These are phyloP conservation scores for Coffea canephora DNA, from an alignment of 257 asterid genomes.

Conservation along the genomic window DNA sequence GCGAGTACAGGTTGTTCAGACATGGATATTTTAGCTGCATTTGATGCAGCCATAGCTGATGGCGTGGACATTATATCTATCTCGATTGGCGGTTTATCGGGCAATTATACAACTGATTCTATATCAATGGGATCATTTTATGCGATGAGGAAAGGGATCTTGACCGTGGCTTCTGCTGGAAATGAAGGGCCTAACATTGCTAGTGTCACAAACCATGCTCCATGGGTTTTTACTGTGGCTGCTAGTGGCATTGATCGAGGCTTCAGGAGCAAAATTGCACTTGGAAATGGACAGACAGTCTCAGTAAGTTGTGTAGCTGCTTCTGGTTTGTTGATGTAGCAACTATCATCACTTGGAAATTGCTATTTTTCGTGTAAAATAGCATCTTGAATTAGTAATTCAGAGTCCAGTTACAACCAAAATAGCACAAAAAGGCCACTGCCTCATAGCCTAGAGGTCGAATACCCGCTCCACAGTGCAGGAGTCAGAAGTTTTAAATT, in stretches of 20 bases:
- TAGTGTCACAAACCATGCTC: slow-evolving; percentile 67
- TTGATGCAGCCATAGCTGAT: slow-evolving; percentile 80
- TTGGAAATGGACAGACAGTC: slow-evolving; percentile 63
- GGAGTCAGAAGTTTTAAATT: neutral
- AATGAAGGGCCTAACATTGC: slow-evolving; percentile 65
- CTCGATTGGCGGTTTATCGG: slow-evolving; percentile 68
- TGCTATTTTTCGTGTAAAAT: neutral
- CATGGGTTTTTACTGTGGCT: slow-evolving; percentile 85
- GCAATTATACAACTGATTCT: slow-evolving; percentile 56
- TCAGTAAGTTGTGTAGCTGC: slow-evolving; percentile 42
- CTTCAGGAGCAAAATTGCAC: slow-evolving; percentile 53
- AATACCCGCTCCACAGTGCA: neutral
- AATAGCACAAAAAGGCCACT: neutral
- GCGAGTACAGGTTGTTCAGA: slow-evolving; percentile 62
- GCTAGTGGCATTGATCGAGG: slow-evolving; percentile 82
- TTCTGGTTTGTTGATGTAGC: neutral
- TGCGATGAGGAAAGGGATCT: slow-evolving; percentile 76
- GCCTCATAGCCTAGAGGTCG: neutral
- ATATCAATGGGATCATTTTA: slow-evolving; percentile 76
- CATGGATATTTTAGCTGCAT: slow-evolving; percentile 87
- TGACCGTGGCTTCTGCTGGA: slow-evolving; percentile 85
- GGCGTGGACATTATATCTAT: slow-evolving; percentile 88
- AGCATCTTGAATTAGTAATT: neutral
- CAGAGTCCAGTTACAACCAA: neutral
- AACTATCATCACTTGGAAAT: neutral